Percentiles rank a stretch among this genome's conserved stretches.
Evolutionary conservation across 2,329 filamentous ascomycete species (phyloP).

Genomic region (Aspergillus japonicus): DNA sequence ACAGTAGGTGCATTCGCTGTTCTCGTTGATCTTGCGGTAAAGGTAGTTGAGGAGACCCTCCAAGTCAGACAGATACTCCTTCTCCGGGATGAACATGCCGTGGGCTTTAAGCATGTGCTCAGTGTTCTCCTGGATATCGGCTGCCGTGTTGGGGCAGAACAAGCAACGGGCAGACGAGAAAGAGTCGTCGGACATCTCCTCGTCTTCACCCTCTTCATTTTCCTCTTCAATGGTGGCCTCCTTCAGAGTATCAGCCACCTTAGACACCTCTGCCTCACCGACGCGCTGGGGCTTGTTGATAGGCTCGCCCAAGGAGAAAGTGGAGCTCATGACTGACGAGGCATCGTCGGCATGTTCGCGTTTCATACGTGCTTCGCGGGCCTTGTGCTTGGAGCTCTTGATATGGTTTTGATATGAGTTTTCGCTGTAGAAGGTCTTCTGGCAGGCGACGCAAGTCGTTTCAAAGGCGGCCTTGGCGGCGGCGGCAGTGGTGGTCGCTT

Average conservation of each 20-base stretch:
- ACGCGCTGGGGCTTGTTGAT: slow-evolving; percentile 56
- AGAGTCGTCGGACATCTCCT: slow-evolving; percentile 43
- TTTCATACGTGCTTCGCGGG: slow-evolving; percentile 57
- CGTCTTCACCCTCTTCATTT: slow-evolving; percentile 50
- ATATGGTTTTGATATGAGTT: slow-evolving; percentile 94
- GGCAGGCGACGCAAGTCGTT: slow-evolving; percentile 75
- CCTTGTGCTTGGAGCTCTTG: slow-evolving; percentile 83
- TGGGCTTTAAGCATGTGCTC: slow-evolving; percentile 90
- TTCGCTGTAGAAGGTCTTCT: slow-evolving; percentile 93
- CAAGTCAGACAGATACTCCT: slow-evolving; percentile 75
- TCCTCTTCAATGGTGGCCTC: slow-evolving; percentile 58
- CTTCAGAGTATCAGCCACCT: slow-evolving; percentile 75
- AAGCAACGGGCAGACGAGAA: slow-evolving; percentile 64
- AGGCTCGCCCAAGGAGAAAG: slow-evolving; percentile 85
- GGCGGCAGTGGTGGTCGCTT: slow-evolving; percentile 78
- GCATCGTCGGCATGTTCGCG: slow-evolving; percentile 61
- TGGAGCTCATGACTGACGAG: slow-evolving; percentile 83
- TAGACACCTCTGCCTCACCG: slow-evolving; percentile 71
- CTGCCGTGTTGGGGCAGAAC: slow-evolving; percentile 87
- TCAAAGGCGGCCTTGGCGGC: slow-evolving; percentile 88
- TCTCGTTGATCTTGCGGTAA: slow-evolving; percentile 73
- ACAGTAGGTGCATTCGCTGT: slow-evolving; percentile 84
- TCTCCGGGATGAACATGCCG: slow-evolving; percentile 94
- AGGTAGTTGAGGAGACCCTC: slow-evolving; percentile 78
- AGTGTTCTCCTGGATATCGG: slow-evolving; percentile 71